Conservation (phyloP, 108 stramenopile genomes). For the Mediolabrus comicus region DNA sequence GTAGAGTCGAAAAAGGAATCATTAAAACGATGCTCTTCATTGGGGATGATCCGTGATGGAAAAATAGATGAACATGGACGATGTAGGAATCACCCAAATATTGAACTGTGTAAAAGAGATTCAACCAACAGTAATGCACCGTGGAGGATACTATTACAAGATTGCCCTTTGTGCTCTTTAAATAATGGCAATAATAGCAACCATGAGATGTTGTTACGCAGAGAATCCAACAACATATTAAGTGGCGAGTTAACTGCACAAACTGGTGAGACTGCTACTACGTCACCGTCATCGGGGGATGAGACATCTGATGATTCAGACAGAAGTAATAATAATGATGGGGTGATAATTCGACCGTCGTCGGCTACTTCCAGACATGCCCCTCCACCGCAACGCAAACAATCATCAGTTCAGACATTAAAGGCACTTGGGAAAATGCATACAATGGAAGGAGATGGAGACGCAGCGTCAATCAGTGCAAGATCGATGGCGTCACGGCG, state of each 20-base stretch:
- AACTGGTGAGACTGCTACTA: background rate
- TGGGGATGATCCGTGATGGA: background rate
- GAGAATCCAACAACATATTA: background rate
- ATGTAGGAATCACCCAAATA: constrained; percentile 1
- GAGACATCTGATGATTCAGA: background rate
- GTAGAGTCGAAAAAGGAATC: background rate
- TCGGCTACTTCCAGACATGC: background rate
- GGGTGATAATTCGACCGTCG: background rate
- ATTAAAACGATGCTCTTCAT: background rate
- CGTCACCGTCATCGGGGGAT: background rate
- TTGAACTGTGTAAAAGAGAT: constrained; percentile 4
- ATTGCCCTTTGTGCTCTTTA: constrained; percentile 8
- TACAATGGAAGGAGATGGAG: background rate
- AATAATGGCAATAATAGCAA: background rate
- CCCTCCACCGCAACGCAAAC: background rate
- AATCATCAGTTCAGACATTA: background rate
- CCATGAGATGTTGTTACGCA: background rate
- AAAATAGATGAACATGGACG: constrained; percentile 4
- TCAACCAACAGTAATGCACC: background rate
- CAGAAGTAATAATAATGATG: background rate
- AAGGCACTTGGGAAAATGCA: background rate
- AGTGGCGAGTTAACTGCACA: constrained; percentile 1
- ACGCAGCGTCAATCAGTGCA: background rate
- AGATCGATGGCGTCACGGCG: background rate
- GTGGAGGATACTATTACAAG: constrained; percentile 8